These are phyloP conservation scores for Tricholoma terreum DNA, from an alignment of 768 basidiomycete genomes.

Conservation along the genomic window DNA sequence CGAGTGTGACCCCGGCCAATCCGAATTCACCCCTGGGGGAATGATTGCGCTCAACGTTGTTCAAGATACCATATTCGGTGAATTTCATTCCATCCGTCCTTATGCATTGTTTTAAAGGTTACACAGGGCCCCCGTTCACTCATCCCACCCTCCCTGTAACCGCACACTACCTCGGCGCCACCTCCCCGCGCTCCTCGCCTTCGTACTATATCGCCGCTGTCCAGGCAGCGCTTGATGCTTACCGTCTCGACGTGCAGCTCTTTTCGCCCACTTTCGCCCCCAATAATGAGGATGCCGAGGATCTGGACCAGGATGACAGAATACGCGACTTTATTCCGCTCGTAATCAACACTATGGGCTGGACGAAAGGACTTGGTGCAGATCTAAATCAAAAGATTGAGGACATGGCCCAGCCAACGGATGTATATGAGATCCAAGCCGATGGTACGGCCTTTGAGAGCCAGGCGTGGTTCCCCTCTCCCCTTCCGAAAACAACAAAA, in stretches of 20 bases:
- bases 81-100: not conserved
- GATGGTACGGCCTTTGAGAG: slow-evolving; percentile 19
- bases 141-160: slow-evolving; percentile 69
- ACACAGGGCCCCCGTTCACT: slow-evolving; percentile 80
- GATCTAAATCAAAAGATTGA: slow-evolving; percentile 75
- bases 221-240: slow-evolving; percentile 61
- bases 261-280: slow-evolving; percentile 16
- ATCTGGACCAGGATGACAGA: slow-evolving; percentile 28
- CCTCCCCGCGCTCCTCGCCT: slow-evolving; percentile 75
- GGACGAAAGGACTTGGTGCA: slow-evolving; percentile 90
- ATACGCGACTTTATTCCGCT: slow-evolving; percentile 68
- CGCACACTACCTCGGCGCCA: slow-evolving; percentile 81
- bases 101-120: not conserved
- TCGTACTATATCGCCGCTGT: slow-evolving; percentile 72
- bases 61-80: slow-evolving; percentile 69
- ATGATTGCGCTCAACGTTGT: slow-evolving; percentile 79
- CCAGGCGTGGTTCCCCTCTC: slow-evolving; percentile 14
- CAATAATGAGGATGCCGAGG: slow-evolving; percentile 14
- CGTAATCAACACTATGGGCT: slow-evolving; percentile 95
- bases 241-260: slow-evolving; percentile 65
- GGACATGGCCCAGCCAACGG: slow-evolving; percentile 54
- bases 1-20: slow-evolving; percentile 92
- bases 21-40: slow-evolving; percentile 88
- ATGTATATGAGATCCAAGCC: slow-evolving; percentile 51
- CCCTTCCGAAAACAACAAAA: not conserved